Evolutionary conservation across 768 basidiomycete genomes (phyloP).

Genomic region (Termitomyces bulborhizus): DNA sequence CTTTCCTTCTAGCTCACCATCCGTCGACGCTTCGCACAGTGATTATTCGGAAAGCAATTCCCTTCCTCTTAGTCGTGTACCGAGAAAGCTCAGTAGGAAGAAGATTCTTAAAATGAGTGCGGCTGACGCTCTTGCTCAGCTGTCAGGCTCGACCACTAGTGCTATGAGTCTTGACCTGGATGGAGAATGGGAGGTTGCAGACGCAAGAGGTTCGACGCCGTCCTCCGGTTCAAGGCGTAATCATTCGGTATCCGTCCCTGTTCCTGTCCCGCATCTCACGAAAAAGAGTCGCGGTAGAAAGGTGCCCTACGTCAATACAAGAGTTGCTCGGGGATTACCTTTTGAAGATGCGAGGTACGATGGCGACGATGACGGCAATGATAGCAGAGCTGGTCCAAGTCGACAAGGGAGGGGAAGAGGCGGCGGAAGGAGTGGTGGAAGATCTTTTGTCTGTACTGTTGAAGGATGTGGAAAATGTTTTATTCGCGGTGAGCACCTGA

Average conservation of each 20-base stretch:
- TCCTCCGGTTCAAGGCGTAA: conserved; percentile 12
- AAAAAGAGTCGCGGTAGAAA: conserved; percentile 67
- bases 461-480: conserved; percentile 86
- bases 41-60: conserved; percentile 13
- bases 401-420: conserved; percentile 18
- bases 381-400: conserved; percentile 9
- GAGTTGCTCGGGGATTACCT: conserved; percentile 6
- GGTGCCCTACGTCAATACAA: conserved; percentile 48
- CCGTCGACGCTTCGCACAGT: conserved; percentile 11
- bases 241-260: conserved; percentile 29
- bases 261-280: conserved; percentile 62
- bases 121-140: conserved; percentile 17
- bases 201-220: background rate
- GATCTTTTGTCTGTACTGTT: conserved; percentile 71
- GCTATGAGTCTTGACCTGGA: conserved; percentile 2
- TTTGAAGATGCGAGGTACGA: conserved; percentile 4
- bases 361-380: conserved; percentile 8
- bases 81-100: conserved; percentile 10
- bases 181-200: conserved; percentile 3
- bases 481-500: conserved; percentile 83
- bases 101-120: conserved; percentile 11
- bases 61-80: background rate
- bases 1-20: conserved; percentile 16
- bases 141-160: conserved; percentile 7
- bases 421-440: conserved; percentile 32